Base-by-base conservation (phyloP, 163 green algal species). In the Volvox carteri region DNA sequence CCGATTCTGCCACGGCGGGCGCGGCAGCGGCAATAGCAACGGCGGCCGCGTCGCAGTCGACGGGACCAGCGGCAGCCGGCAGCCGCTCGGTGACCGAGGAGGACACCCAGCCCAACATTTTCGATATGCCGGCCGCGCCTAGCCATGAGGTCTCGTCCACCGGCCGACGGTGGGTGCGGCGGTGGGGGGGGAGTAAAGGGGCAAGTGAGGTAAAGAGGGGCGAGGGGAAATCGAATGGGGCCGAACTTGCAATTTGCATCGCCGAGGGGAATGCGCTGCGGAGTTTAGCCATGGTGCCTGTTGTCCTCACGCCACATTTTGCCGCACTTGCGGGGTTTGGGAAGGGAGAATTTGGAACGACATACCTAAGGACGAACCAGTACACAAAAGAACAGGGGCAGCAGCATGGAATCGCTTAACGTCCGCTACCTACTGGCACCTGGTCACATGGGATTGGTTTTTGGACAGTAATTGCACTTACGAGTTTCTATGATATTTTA, bases 51-150 rank as follows among this genome's bases (percentile, higher is more conserved):
- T n/a, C 25, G 73, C 46, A 8, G 73, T 28, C 25, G 73, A 25
- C 25, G 73, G 25, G 28, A 28, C 42, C 33, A 48, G 19, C 19
- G 44, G 73, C n/a, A 25, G 35, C 33, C 58, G 68, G 12, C 12
- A n/a, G 73, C n/a, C 35, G 67, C 16, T 46, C 67, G 16, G 44
- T 41, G 0, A 48, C 21, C 14, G 80, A 68, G 30, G 81, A 87
- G 65, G 81, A 87, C 35, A 21, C 30, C 1, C 65, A 79, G 33
- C 65, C 81, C 46, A 87, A 79, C 81, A 72, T 87, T 7, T 87
- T 70, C 11, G 81, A 87, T 50, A 87, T 87, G 81, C 81, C 81
- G 21, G 65, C 81, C 0, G 81, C 81, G 33, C 81, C 81, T 8
- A 79, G 65, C 11, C 81, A 87, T 33, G 81, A 87, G 46, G 65